These are phyloP conservation scores for Phytophthora pistaciae DNA, from an alignment of 352 stramenopile species.

Conservation along the genomic window DNA sequence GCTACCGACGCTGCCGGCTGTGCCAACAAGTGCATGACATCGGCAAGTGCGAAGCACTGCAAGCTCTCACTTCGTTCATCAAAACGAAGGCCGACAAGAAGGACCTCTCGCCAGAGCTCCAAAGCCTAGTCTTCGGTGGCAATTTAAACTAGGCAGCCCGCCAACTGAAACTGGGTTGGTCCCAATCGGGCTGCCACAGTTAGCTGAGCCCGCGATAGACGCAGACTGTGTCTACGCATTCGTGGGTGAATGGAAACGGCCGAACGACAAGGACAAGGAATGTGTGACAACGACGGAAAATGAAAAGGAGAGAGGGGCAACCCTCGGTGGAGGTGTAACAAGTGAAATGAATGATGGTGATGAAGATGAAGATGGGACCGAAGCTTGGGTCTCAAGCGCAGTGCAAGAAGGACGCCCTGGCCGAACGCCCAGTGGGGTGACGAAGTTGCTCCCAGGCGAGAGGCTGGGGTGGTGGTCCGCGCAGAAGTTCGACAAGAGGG, in stretches of 20 bases:
- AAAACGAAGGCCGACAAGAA: too few species aligned
- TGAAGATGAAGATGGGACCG: neutral
- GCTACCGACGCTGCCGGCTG: neutral
- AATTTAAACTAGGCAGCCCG: slow-evolving; percentile 9
- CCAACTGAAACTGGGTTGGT: slow-evolving; percentile 13
- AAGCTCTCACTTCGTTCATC: too few species aligned
- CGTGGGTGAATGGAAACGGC: slow-evolving; percentile 2
- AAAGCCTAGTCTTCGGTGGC: neutral
- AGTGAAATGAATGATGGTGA: neutral
- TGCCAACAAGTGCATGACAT: neutral
- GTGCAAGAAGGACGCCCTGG: neutral
- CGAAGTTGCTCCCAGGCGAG: neutral
- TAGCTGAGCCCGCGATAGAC: neutral
- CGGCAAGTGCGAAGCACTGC: too few species aligned
- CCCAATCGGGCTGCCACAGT: neutral
- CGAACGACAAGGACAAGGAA: neutral
- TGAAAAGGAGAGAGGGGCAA: slow-evolving; percentile 4
- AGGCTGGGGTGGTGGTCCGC: slow-evolving; percentile 9
- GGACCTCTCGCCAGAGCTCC: too few species aligned
- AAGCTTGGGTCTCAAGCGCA: neutral
- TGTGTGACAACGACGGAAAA: slow-evolving; percentile 7
- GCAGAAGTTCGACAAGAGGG: neutral
- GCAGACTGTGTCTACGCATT: slow-evolving; percentile 8
- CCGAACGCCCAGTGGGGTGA: neutral
- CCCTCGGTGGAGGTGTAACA: neutral